Evolutionary conservation across 2,329 filamentous ascomycete species (phyloP).

Genomic region (Niveomyces coronatus): DNA sequence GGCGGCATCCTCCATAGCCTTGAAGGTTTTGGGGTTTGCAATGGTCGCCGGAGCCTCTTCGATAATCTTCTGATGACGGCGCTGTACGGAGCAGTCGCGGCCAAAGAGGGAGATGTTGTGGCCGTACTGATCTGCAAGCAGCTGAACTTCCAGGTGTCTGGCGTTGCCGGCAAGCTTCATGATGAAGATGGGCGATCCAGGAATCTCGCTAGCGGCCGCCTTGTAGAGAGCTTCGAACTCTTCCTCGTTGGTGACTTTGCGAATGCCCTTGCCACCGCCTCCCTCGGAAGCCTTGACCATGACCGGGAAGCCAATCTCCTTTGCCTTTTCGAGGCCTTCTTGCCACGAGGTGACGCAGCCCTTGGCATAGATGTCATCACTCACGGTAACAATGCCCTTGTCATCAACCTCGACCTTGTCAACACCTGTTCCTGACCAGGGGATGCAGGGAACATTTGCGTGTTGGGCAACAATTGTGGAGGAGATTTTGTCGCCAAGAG

Average conservation of each 20-base stretch:
- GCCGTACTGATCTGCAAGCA: constrained; percentile 96
- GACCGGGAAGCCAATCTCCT: constrained; percentile 91
- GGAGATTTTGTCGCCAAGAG: constrained; percentile 97
- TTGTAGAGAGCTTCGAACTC: constrained; percentile 84
- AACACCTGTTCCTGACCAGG: constrained; percentile 96
- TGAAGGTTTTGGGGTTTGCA: constrained; percentile 80
- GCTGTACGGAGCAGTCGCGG: constrained; percentile 96
- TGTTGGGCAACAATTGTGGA: constrained; percentile 99
- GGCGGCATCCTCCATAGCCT: constrained; percentile 91
- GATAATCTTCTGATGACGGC: constrained; percentile 98
- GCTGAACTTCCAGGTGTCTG: constrained; percentile 91
- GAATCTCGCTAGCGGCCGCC: constrained; percentile 93
- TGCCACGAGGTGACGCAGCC: constrained; percentile 85
- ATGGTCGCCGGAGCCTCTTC: constrained; percentile 98
- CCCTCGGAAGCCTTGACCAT: constrained; percentile 99
- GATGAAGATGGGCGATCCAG: constrained; percentile 98
- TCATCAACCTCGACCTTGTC: constrained; percentile 68
- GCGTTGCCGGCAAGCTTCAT: constrained; percentile 99
- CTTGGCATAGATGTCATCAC: constrained; percentile 74
- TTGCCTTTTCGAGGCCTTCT: constrained; percentile 79
- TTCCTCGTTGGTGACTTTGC: constrained; percentile 80
- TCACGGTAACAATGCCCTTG: constrained; percentile 83
- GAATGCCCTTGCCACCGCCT: constrained; percentile 97
- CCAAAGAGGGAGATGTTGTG: constrained; percentile 99
- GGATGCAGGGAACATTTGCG: constrained; percentile 90